These are phyloP conservation scores for Platanthera guangdongensis DNA, from an alignment of 106 monocot genomes.

Conservation along the genomic window DNA sequence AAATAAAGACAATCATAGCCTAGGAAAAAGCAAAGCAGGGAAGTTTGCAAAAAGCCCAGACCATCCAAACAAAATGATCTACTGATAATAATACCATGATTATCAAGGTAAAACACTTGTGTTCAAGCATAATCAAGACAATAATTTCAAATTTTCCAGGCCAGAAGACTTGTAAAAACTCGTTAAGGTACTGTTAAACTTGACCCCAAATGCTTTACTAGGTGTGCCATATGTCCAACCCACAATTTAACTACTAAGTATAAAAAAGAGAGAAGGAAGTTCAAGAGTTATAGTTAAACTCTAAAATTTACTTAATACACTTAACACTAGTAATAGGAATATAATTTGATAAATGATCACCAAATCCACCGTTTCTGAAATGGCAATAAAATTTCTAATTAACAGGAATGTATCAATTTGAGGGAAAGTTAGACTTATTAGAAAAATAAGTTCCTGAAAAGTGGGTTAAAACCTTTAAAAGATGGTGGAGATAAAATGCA, in stretches of 20 bases:
- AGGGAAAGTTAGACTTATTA: not conserved
- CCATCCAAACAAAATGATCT: no score
- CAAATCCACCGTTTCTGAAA: not conserved
- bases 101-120: not conserved
- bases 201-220: not conserved
- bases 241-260: no score
- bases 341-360: not conserved
- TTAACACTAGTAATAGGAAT: not conserved
- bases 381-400: not conserved
- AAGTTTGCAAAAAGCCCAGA: not conserved
- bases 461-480: not conserved
- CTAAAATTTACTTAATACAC: not conserved
- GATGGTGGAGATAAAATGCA: not conserved
- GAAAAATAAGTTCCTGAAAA: not conserved
- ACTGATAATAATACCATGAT: not conserved
- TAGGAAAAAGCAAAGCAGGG: not conserved
- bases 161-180: not conserved
- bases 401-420: not conserved
- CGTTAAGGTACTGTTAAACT: not conserved
- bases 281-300: not conserved
- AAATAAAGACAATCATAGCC: not conserved
- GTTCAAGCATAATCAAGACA: not conserved
- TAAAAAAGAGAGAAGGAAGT: not conserved
- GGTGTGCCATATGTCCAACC: not conserved
- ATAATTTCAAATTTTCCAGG: not conserved